Conservation (phyloP, 2,329 filamentous ascomycete genomes). For the Exophiala mesophila region DNA sequence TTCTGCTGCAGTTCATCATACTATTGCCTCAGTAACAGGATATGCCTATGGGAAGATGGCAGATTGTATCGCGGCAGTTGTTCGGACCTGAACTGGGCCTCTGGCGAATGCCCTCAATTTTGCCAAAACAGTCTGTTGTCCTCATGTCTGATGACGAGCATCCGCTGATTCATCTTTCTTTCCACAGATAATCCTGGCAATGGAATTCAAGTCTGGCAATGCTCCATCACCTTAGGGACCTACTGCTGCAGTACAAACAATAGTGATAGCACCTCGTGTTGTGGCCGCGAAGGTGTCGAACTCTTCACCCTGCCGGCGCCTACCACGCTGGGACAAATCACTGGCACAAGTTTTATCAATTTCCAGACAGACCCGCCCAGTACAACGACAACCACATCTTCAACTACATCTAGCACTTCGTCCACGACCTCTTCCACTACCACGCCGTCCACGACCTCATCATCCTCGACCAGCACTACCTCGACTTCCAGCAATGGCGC, state of each 20-base stretch:
- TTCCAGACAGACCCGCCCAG: too few relatives aligned
- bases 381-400: not conserved
- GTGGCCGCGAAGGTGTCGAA: not conserved
- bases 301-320: not conserved
- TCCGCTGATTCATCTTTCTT: not conserved
- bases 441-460: not conserved
- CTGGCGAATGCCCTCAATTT: not conserved
- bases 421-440: not conserved
- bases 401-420: not conserved
- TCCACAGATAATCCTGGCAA: conserved; percentile 1
- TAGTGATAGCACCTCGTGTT: not conserved
- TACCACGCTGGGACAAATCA: conserved; percentile 1
- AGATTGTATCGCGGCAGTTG: conserved; percentile 1
- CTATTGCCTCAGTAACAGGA: not conserved
- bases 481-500: not conserved
- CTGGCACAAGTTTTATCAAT: not conserved
- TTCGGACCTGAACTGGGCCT: not conserved
- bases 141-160: not conserved
- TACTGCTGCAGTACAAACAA: conserved; percentile 4
- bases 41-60: conserved; percentile 1
- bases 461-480: not conserved
- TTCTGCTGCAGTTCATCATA: conserved; percentile 2
- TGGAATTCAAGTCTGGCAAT: conserved; percentile 1
- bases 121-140: not conserved
- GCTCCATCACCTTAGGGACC: not conserved